Conservation (phyloP, 2,329 filamentous ascomycete genomes). For the Aschersonia sp. region DNA sequence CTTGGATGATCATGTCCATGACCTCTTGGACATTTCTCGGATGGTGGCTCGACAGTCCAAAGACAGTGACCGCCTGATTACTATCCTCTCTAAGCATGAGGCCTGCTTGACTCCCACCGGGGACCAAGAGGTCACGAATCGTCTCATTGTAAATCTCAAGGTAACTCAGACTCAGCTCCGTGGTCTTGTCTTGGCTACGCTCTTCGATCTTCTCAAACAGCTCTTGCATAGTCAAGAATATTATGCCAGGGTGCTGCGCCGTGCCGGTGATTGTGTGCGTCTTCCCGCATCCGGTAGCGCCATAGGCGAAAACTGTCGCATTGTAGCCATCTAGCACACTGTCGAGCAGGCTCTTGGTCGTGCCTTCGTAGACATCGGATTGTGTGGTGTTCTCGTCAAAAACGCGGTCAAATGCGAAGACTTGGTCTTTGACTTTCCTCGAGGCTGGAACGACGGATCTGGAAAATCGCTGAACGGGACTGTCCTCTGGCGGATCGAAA, state of each 20-base stretch:
- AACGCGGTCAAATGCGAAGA: conserved; percentile 90
- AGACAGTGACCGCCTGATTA: conserved; percentile 82
- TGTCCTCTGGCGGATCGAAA: conserved; percentile 95
- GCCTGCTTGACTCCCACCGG: conserved; percentile 65
- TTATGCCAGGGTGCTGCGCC: conserved; percentile 84
- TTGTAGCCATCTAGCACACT: conserved; percentile 96
- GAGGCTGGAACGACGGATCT: conserved; percentile 67
- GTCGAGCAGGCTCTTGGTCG: conserved; percentile 78
- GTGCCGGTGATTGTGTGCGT: conserved; percentile 96
- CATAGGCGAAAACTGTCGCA: conserved; percentile 96
- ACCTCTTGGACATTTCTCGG: conserved; percentile 88
- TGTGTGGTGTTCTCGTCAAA: conserved; percentile 94
- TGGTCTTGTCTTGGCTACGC: conserved; percentile 68
- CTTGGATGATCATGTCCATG: conserved; percentile 97
- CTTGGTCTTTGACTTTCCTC: conserved; percentile 93
- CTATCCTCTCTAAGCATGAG: conserved; percentile 90
- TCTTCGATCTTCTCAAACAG: conserved; percentile 94
- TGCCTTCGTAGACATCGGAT: conserved; percentile 87
- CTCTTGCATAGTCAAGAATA: conserved; percentile 98
- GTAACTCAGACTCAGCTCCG: conserved; percentile 85
- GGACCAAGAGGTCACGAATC: conserved; percentile 86
- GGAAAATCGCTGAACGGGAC: conserved; percentile 75
- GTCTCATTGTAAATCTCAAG: conserved; percentile 99
- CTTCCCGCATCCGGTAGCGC: conserved; percentile 94
- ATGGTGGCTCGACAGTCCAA: conserved; percentile 79